A percentile compares a stretch with the other conserved stretches of the same genome.
These are phyloP conservation scores for Ustilago xerochloae DNA, from an alignment of 1,284 basidiomycete species.

Conservation along the genomic window DNA sequence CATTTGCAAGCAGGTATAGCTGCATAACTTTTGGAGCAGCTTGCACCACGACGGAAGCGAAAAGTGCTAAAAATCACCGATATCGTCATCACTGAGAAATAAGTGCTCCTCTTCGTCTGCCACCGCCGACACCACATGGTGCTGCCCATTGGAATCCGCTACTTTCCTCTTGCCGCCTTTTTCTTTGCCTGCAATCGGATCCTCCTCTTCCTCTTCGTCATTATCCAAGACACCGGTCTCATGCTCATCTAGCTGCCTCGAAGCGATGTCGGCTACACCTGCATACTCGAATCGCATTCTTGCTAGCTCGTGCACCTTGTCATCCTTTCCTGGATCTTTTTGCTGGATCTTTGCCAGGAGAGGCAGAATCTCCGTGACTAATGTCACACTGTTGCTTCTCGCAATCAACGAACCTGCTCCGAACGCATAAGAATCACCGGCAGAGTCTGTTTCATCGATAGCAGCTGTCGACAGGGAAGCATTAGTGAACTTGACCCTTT, in stretches of 20 bases:
- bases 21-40: not conserved
- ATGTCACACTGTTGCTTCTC: constrained; percentile 14
- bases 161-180: not conserved
- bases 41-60: not conserved
- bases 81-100: constrained; percentile 43
- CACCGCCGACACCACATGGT: constrained; percentile 6
- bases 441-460: not conserved
- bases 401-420: constrained; percentile 1
- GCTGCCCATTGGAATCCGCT: not conserved
- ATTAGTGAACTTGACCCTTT: constrained; percentile 19
- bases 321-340: not conserved
- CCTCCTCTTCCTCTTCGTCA: constrained; percentile 6
- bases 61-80: constrained; percentile 29
- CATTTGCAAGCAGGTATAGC: not conserved
- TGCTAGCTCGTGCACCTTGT: constrained; percentile 9
- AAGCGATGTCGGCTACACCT: constrained; percentile 34
- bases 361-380: constrained; percentile 42
- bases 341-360: constrained; percentile 38
- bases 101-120: constrained; percentile 17
- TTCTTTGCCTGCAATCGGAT: not conserved
- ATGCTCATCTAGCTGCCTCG: constrained; percentile 27
- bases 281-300: constrained; percentile 44
- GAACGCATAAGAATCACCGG: not conserved
- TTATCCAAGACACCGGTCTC: constrained; percentile 20
- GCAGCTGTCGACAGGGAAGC: not conserved